Percentiles rank a stretch among this genome's conserved stretches.
Conservation (phyloP, 176 grass and related monocot genomes). For the Otatea glauca region DNA sequence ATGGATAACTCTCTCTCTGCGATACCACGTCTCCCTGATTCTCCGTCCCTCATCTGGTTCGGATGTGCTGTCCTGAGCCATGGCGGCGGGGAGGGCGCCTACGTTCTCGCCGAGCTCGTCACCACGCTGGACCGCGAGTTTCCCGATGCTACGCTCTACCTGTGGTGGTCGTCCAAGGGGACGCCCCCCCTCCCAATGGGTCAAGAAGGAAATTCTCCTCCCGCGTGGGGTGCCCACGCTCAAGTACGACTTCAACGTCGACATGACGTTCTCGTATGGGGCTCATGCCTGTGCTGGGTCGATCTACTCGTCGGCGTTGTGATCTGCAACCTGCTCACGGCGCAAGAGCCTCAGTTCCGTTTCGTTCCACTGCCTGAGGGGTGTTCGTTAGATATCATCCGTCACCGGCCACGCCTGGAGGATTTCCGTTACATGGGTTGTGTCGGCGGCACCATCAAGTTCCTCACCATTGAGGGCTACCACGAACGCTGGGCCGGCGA, state of each 20-base stretch:
- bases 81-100: not conserved
- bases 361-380: not conserved
- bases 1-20: too few species aligned
- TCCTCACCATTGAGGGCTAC: constrained; percentile 25
- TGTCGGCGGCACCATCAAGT: not conserved
- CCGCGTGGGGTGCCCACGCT: not conserved
- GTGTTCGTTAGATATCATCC: not conserved
- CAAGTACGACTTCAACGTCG: not conserved
- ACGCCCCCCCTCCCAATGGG: not conserved
- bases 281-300: not conserved
- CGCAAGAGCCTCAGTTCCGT: not conserved
- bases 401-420: too few species aligned
- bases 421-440: not conserved
- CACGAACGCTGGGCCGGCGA: not conserved
- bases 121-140: too few species aligned
- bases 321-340: not conserved
- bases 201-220: not conserved
- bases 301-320: constrained; percentile 12
- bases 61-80: not conserved
- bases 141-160: not conserved
- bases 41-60: too few species aligned
- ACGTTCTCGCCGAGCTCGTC: constrained; percentile 21
- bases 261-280: not conserved
- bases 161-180: not conserved
- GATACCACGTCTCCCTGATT: too few species aligned